A percentile compares a stretch with the other conserved stretches of the same genome.
These are phyloP conservation scores for Limtongozyma cylindracea DNA, from an alignment of 805 yeast species.

Conservation along the genomic window DNA sequence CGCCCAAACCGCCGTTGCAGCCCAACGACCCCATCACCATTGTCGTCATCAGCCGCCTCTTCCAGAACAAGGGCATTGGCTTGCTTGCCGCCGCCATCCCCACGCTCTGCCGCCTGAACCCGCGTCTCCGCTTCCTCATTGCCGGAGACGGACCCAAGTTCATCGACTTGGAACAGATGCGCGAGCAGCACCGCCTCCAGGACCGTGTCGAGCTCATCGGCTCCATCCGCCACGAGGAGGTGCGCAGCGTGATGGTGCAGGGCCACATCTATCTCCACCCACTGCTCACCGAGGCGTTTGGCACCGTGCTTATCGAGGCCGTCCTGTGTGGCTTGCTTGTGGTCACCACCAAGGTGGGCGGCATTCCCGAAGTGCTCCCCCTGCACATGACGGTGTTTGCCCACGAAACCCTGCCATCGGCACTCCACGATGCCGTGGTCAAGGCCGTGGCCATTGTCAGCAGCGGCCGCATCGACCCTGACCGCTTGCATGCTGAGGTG, in stretches of 20 bases:
- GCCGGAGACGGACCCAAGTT: slow-evolving; percentile 98
- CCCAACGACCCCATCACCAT: slow-evolving; percentile 26
- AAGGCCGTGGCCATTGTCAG: slow-evolving; percentile 41
- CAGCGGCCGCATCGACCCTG: slow-evolving; percentile 37
- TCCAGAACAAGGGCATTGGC: slow-evolving; percentile 94
- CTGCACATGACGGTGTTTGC: slow-evolving; percentile 84
- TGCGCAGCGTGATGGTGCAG: slow-evolving; percentile 72
- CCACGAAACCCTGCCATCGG: slow-evolving; percentile 54
- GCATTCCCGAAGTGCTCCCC: slow-evolving; percentile 92
- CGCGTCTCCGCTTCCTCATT: slow-evolving; percentile 49
- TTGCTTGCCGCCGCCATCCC: slow-evolving; percentile 70
- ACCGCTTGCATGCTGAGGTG: slow-evolving; percentile 55
- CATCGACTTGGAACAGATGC: slow-evolving; percentile 83
- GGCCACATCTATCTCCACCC: slow-evolving; percentile 93
- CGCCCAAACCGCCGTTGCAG: too few relatives aligned
- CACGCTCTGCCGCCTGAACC: slow-evolving; percentile 35
- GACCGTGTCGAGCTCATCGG: slow-evolving; percentile 75
- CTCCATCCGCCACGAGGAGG: slow-evolving; percentile 76
- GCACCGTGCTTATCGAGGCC: slow-evolving; percentile 92
- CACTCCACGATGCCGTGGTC: slow-evolving; percentile 43
- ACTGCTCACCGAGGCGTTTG: slow-evolving; percentile 89
- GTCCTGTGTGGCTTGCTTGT: slow-evolving; percentile 88
- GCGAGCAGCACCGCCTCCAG: slow-evolving; percentile 66
- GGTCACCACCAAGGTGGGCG: slow-evolving; percentile 92
- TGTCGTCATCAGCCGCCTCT: slow-evolving; percentile 75